Percentiles rank a stretch among this genome's conserved stretches.
These are phyloP conservation scores for Sporisorium reilianum DNA, from an alignment of 1,284 basidiomycete species.

Conservation along the genomic window DNA sequence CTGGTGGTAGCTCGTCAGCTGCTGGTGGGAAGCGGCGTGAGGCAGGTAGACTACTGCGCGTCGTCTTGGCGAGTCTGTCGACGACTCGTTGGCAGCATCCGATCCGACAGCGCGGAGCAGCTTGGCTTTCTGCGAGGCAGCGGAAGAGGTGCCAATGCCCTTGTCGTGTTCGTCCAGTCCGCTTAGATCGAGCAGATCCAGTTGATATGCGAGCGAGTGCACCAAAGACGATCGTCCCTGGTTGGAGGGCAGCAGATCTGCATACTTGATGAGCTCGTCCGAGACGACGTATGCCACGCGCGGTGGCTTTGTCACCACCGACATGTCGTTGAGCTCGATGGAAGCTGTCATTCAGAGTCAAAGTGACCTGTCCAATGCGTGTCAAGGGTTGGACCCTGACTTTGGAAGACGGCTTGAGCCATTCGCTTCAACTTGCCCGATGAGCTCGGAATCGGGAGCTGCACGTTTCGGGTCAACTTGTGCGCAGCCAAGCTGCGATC, in stretches of 20 bases:
- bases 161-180: constrained; percentile 8
- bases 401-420: not conserved
- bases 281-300: constrained; percentile 75
- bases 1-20: constrained; percentile 40
- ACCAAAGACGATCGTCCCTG: constrained; percentile 81
- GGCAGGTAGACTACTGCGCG: constrained; percentile 24
- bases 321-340: too few relatives aligned
- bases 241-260: constrained; percentile 82
- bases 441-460: not conserved
- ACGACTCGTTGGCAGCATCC: not conserved
- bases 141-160: not conserved
- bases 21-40: constrained; percentile 13
- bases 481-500: too few relatives aligned
- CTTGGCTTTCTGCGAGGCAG: not conserved
- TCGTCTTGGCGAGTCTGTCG: not conserved
- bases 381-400: constrained; percentile 17
- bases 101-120: constrained; percentile 8
- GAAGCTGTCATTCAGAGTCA: too few relatives aligned
- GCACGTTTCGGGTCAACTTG: too few relatives aligned
- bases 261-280: constrained; percentile 75
- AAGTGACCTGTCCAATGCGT: too few relatives aligned
- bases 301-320: not conserved
- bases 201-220: constrained; percentile 74
- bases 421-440: not conserved
- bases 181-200: constrained; percentile 47